A percentile compares a stretch with the other conserved stretches of the same genome.
Evolutionary conservation across 2,329 filamentous ascomycete genomes (phyloP).

Genomic region (Cladophialophora carrionii): DNA sequence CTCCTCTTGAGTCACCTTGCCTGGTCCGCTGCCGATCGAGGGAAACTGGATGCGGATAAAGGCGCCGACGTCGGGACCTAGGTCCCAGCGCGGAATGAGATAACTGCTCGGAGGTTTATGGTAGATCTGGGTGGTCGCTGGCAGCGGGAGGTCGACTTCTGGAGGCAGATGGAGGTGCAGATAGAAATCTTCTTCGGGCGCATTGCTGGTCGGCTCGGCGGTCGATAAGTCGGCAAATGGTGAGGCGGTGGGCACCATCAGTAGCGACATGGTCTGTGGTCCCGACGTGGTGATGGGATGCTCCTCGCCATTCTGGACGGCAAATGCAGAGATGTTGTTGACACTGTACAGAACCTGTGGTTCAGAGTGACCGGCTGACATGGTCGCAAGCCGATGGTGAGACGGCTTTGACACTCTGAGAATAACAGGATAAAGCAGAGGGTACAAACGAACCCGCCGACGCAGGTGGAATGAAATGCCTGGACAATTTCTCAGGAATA

Average conservation of each 20-base stretch:
- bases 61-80: slow-evolving; percentile 82
- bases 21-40: slow-evolving; percentile 64
- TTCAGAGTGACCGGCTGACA: slow-evolving; percentile 55
- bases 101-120: slow-evolving; percentile 92
- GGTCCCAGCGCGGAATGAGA: slow-evolving; percentile 91
- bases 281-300: slow-evolving; percentile 79
- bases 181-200: slow-evolving; percentile 87
- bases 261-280: slow-evolving; percentile 84
- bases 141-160: slow-evolving; percentile 88
- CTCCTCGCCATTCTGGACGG: slow-evolving; percentile 86
- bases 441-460: not conserved
- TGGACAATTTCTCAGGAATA: not conserved
- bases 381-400: slow-evolving; percentile 32
- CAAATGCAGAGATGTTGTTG: slow-evolving; percentile 85
- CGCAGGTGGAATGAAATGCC: slow-evolving; percentile 2
- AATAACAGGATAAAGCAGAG: not conserved
- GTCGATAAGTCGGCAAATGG: slow-evolving; percentile 62
- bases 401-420: not conserved
- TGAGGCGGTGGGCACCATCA: slow-evolving; percentile 93
- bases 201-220: slow-evolving; percentile 59
- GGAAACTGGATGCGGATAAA: slow-evolving; percentile 96
- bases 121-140: slow-evolving; percentile 95
- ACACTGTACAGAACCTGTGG: slow-evolving; percentile 62
- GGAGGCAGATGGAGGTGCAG: slow-evolving; percentile 92
- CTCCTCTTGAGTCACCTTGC: slow-evolving; percentile 78